phyloP scores from a whole-genome alignment of 129 eudicot genomes.

The Oenanthe sinensis region DNA sequence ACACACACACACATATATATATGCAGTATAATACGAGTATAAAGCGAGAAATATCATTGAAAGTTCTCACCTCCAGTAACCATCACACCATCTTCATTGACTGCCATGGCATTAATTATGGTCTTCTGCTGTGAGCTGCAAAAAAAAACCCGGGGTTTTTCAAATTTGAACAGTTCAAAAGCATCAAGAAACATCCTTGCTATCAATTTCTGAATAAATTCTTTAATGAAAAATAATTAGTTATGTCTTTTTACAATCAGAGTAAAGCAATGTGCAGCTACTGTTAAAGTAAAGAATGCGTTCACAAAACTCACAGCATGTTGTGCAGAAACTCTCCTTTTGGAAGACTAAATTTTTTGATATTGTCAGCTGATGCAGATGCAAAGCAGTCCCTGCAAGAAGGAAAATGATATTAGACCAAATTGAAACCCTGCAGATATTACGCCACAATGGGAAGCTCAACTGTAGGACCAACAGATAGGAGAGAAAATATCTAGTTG shows the following conservation, averaged over 20 bases:
- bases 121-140: conserved; percentile 93
- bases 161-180: not conserved
- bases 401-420: not conserved
- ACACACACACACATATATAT: too few relatives aligned
- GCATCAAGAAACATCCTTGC: not conserved
- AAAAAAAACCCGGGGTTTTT: not conserved
- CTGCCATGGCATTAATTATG: conserved; percentile 87
- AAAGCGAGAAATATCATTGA: not conserved
- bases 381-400: conserved; percentile 86
- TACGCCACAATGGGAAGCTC: not conserved
- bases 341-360: conserved; percentile 84
- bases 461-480: not conserved
- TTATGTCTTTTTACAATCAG: not conserved
- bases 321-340: conserved; percentile 96
- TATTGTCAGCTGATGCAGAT: conserved; percentile 99
- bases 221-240: not conserved
- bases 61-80: conserved; percentile 78
- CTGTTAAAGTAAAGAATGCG: not conserved
- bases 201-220: not conserved
- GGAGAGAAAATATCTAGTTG: conserved; percentile 1
- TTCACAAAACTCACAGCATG: conserved; percentile 69
- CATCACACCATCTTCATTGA: conserved; percentile 86
- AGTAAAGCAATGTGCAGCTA: not conserved
- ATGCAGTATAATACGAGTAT: not conserved
- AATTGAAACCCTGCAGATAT: not conserved